Base-by-base conservation (phyloP, 176 grass and related monocot genomes). In the Pontederia crassipes region DNA sequence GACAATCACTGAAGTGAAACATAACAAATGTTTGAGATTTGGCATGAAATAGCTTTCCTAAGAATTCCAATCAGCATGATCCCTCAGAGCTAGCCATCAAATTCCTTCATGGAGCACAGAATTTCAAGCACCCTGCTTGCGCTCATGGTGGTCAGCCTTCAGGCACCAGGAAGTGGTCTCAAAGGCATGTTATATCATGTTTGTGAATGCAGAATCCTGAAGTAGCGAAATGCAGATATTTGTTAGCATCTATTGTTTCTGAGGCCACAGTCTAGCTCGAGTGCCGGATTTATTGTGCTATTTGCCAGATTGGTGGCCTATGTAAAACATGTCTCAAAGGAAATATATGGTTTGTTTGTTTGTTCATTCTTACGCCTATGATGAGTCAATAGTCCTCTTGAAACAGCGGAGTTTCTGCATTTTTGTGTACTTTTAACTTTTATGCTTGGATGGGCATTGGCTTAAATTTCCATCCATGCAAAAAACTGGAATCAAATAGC, bases 11-110 rank as follows among this genome's bases (percentile, higher is more conserved):
- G 80, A 95, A 67, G 85, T 65, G 29, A 95, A 89, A 60, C 83
- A 83, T 58, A 78, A 66, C 65, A 89, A 86, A 64, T 86, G 82
- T 70, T 79, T 95, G 81, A 86, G 89, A 83, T 89, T 95, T 16
- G 89, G 85, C 6, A 86, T 88, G 72, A 79, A 64, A 80, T 81
- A 68, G 64, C 32, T 16, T 3, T 16, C 57, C 8, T 26, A 1
- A n/a, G 10, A 12, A 12, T 27, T 49, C 51, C 51, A 8, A 17
- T 1, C 0, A 16, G 14, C 51, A 12, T 54, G 14, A 17, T 15
- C n/a, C 51, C 51, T 54, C n/a, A 6, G 51, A 16, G n/a, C 51
- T 14, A 54, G 14, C 1, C 51, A 16, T 17, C 51, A 7, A 11
- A 1, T 16, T 54, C n/a, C 14, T 14, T 15, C 51, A 54, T 6